Evolutionary conservation across 129 eudicot species (phyloP).

Genomic region (sunflower (Helianthus annuus)): DNA sequence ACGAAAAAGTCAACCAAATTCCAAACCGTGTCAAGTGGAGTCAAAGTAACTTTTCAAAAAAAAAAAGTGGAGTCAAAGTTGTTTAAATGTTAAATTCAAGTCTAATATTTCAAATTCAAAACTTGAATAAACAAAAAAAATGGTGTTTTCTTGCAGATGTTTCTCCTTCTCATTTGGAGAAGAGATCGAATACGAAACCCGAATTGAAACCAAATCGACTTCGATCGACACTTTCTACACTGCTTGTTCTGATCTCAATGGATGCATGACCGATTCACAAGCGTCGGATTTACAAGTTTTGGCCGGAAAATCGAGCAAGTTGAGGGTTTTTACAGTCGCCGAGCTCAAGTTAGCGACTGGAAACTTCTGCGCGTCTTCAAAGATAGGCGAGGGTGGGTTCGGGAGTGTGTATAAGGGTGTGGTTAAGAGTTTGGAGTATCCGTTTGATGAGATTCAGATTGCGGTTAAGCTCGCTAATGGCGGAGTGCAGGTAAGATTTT

Average conservation of each 20-base stretch:
- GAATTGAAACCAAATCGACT: conserved; percentile 19
- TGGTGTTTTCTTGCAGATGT: conserved; percentile 33
- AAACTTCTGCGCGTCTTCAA: conserved; percentile 48
- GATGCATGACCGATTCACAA: background rate
- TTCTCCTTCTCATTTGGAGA: conserved; percentile 24
- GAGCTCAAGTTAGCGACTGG: conserved; percentile 66
- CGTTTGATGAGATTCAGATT: conserved; percentile 47
- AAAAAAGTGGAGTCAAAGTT: too few relatives aligned
- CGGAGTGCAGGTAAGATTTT: background rate
- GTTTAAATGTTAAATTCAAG: too few relatives aligned
- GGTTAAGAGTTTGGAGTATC: conserved; percentile 52
- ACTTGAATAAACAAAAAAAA: background rate
- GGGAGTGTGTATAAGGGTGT: conserved; percentile 68
- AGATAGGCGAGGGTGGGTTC: conserved; percentile 78
- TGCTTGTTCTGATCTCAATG: conserved; percentile 8
- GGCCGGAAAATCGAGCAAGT: conserved; percentile 52
- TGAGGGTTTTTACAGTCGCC: conserved; percentile 53
- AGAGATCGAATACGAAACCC: conserved; percentile 13
- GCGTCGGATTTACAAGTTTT: conserved; percentile 19
- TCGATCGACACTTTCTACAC: conserved; percentile 5
- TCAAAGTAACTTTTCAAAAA: too few relatives aligned
- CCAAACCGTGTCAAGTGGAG: background rate
- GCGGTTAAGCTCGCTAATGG: conserved; percentile 59
- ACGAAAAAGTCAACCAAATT: too few relatives aligned
- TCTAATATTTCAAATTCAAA: background rate